Base-by-base conservation (phyloP, 192 early-diverging fungal genomes). In the Coemansia biformis region DNA sequence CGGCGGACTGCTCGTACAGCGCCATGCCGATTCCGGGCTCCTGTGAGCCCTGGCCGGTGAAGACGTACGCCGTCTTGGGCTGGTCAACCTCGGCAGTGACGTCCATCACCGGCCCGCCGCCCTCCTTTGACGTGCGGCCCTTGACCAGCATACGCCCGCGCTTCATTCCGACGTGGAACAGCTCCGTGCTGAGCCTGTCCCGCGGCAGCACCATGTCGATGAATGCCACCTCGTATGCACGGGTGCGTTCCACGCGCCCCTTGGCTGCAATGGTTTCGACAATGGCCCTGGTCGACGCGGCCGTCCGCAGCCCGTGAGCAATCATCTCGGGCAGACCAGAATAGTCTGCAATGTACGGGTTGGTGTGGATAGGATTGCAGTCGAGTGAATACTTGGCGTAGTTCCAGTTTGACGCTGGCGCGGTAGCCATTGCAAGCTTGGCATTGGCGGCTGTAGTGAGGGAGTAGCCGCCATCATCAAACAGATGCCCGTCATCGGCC, bases 41-140 rank as follows among this genome's bases (percentile, higher is more conserved):
- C 62, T 97, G 93, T 50, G 91, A 92, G 49, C 93, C 93, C 54
- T 96, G 93, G 35, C 93, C 93, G 33, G 93, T 96, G 59, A 96
- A 96, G n/a, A 96, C 85, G 42, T 91, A 97, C 18, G 89, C 83
- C 22, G 90, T 92, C 36, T 72, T 72, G 26, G 89, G 84, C 74
- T 97, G 93, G 40, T 91, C 89, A 18, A 97, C 85, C 75, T 94
- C 85, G 33, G 90, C 91, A 6, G 78, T 79, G 45, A 89, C 85
- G 31, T 77, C 77, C 32, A 96, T 77, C 12, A 96, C 86, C 2
- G 33, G 32, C 4, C 54, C 74, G 22, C 85, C 86, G 44, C 77
- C 76, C 16, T 85, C 78, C 71, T 90, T 91, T 57, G 81, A 57
- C n/a, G 91, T 91, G 46, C 85, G 78, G 26, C 91, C 81, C 75